Conservation (phyloP, 2,329 filamentous ascomycete genomes). For the Ophiostoma perfectum region DNA sequence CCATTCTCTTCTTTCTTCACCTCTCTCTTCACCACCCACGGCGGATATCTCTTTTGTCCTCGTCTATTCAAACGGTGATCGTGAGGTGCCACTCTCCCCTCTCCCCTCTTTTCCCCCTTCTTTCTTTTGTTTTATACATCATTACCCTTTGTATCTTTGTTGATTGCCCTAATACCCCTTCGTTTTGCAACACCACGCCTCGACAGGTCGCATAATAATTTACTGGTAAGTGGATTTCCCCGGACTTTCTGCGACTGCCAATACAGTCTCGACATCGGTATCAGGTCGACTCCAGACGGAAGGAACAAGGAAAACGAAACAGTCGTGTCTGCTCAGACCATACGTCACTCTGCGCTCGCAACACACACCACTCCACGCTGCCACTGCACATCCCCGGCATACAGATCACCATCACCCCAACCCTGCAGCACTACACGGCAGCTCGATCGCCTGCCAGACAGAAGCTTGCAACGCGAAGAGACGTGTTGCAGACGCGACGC, state of each 20-base stretch:
- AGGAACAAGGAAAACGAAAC: background rate
- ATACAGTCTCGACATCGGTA: background rate
- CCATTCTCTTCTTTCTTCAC: constrained; percentile 27
- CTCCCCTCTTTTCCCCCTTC: constrained; percentile 15
- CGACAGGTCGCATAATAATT: constrained; percentile 12
- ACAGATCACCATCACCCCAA: background rate
- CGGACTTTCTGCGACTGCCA: background rate
- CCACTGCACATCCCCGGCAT: no score
- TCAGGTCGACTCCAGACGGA: background rate
- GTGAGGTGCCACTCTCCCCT: constrained; percentile 35
- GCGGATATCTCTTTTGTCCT: constrained; percentile 38
- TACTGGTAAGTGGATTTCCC: constrained; percentile 21
- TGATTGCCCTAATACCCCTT: constrained; percentile 12
- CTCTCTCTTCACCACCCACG: constrained; percentile 41
- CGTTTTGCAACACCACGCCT: constrained; percentile 10
- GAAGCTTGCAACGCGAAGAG: background rate
- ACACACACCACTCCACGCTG: background rate
- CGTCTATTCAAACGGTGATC: constrained; percentile 38
- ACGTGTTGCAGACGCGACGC: no score
- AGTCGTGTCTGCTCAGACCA: background rate
- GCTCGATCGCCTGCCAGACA: no score
- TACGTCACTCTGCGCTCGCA: background rate
- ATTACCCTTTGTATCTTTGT: constrained; percentile 14
- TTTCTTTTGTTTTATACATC: constrained; percentile 18
- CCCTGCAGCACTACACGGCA: no score